A percentile compares a stretch with the other conserved stretches of the same genome.
Conservation (phyloP, 1,284 basidiomycete genomes). For the Trametes hirsuta region DNA sequence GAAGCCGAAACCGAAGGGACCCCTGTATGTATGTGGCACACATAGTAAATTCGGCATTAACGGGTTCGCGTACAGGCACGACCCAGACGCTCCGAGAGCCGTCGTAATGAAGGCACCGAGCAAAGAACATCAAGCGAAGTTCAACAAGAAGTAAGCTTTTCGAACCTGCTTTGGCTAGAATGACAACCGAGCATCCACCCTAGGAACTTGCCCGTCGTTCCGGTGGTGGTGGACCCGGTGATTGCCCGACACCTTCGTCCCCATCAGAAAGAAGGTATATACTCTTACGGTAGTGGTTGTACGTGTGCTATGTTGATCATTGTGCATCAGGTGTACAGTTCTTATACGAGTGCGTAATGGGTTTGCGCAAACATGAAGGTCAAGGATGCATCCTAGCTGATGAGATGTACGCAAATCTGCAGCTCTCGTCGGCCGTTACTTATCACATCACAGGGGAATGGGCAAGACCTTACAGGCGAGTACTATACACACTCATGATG, state of each 20-base stretch:
- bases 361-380: conserved; percentile 85
- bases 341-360: conserved; percentile 97
- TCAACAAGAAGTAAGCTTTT: conserved; percentile 69
- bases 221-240: conserved; percentile 95
- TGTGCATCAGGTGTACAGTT: conserved; percentile 71
- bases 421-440: not conserved
- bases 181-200: not conserved
- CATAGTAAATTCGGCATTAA: not conserved
- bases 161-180: not conserved
- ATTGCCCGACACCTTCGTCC: conserved; percentile 78
- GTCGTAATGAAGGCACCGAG: conserved; percentile 87
- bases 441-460: conserved; percentile 68
- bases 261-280: conserved; percentile 88
- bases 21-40: conserved; percentile 47
- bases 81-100: conserved; percentile 77
- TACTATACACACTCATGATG: not conserved
- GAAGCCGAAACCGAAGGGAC: conserved; percentile 49
- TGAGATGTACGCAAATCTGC: conserved; percentile 74
- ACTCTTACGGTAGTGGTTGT: not conserved
- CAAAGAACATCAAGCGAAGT: conserved; percentile 64
- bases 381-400: conserved; percentile 97
- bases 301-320: not conserved
- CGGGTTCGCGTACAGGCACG: conserved; percentile 54
- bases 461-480: conserved; percentile 88
- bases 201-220: conserved; percentile 66